Evolutionary conservation across 371 early-diverging fungal genomes (phyloP).

Genomic region (Syncephalastrum contaminatum): DNA sequence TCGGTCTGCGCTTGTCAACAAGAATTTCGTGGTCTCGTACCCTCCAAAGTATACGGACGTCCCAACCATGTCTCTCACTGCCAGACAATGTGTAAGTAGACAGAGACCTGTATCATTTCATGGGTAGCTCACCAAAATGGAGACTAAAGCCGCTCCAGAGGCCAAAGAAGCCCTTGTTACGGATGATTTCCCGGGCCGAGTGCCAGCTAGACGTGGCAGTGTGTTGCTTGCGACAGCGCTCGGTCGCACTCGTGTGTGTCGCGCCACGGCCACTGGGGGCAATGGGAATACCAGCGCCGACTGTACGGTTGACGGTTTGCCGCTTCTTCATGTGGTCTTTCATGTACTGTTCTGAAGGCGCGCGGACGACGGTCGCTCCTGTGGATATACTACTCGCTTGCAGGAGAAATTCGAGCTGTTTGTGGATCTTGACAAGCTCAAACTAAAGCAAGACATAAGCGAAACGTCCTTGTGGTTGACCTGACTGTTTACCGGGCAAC

Average conservation of each 20-base stretch:
- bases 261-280: slow-evolving; percentile 11
- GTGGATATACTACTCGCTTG: slow-evolving; percentile 54
- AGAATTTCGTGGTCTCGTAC: slow-evolving; percentile 73
- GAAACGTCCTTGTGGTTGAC: background rate
- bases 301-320: slow-evolving; percentile 21
- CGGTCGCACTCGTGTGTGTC: slow-evolving; percentile 5
- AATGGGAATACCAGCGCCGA: slow-evolving; percentile 35
- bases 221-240: background rate
- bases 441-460: slow-evolving; percentile 24
- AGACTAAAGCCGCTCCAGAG: slow-evolving; percentile 51
- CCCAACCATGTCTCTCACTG: slow-evolving; percentile 68
- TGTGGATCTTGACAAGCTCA: slow-evolving; percentile 81
- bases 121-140: slow-evolving; percentile 40
- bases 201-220: slow-evolving; percentile 52
- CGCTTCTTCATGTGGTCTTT: slow-evolving; percentile 1
- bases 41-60: slow-evolving; percentile 80
- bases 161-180: slow-evolving; percentile 47
- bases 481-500: slow-evolving; percentile 51
- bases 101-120: background rate
- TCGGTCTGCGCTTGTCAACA: slow-evolving; percentile 43
- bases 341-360: slow-evolving; percentile 7
- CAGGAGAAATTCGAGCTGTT: slow-evolving; percentile 70
- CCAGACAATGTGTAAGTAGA: background rate
- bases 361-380: slow-evolving; percentile 39
- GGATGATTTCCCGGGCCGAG: slow-evolving; percentile 58